phyloP scores from a whole-genome alignment of 192 early-diverging fungal species.

The Chytriomyces sp. region DNA sequence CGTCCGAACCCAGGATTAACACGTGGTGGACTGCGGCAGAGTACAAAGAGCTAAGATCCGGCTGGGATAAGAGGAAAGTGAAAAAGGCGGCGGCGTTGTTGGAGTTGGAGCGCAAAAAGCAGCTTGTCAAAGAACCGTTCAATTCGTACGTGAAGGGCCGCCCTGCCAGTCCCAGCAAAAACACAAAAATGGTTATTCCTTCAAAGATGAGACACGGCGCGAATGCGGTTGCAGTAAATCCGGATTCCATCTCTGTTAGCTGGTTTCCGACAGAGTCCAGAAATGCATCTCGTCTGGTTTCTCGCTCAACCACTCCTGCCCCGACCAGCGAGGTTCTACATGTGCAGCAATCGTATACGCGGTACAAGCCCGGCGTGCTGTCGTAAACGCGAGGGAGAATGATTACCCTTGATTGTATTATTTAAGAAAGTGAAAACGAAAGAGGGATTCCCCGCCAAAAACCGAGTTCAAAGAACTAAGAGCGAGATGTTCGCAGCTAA shows the following conservation, averaged over 20 bases:
- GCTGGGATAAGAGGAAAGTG: conserved; percentile 17
- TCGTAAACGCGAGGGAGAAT: background rate
- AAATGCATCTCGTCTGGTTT: background rate
- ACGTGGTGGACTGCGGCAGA: conserved; percentile 26
- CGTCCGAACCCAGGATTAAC: background rate
- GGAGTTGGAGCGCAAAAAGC: background rate
- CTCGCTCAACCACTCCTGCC: background rate
- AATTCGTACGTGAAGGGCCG: conserved; percentile 14
- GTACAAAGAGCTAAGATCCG: conserved; percentile 8
- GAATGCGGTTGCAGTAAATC: background rate
- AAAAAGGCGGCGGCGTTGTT: background rate
- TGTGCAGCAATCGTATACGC: conserved; percentile 24
- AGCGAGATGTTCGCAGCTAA: background rate
- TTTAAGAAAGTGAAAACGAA: background rate
- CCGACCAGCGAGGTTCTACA: conserved; percentile 2
- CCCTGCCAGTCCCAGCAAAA: conserved; percentile 9
- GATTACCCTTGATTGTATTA: background rate
- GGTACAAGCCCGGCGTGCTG: conserved; percentile 23
- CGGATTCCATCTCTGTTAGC: background rate
- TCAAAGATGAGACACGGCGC: background rate
- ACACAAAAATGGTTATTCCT: conserved; percentile 9
- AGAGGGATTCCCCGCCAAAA: background rate
- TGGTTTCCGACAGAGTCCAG: conserved; percentile 25
- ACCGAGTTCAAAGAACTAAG: background rate
- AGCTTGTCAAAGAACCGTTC: conserved; percentile 15